phyloP scores from a whole-genome alignment of 768 basidiomycete genomes.

The Leccinellum rugosiceps region DNA sequence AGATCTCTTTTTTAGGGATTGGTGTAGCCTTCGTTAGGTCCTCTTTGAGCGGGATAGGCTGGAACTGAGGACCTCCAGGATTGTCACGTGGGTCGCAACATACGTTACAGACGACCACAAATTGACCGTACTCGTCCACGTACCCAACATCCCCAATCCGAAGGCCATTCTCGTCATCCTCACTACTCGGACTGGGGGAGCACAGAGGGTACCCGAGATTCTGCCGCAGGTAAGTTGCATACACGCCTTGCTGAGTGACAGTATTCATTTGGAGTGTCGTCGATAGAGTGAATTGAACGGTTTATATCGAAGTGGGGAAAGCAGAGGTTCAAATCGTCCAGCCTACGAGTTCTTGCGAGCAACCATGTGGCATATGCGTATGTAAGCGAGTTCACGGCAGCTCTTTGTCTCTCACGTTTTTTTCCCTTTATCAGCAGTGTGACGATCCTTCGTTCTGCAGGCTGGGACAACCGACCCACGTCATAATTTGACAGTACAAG shows the following conservation, averaged over 20 bases:
- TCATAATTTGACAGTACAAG: not conserved
- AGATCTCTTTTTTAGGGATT: not conserved
- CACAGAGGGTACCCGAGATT: constrained; percentile 30
- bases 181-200: constrained; percentile 24
- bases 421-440: no score
- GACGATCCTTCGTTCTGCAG: no score
- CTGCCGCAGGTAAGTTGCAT: constrained; percentile 10
- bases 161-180: constrained; percentile 23
- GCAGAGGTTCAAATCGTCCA: no score
- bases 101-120: constrained; percentile 34
- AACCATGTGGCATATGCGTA: no score
- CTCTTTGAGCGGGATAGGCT: not conserved
- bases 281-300: not conserved
- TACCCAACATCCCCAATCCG: constrained; percentile 36
- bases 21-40: not conserved
- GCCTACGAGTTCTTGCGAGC: no score
- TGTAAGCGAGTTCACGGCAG: no score
- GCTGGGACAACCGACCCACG: not conserved
- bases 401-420: not conserved
- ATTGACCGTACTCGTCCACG: constrained; percentile 23
- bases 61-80: not conserved
- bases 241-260: not conserved
- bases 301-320: not conserved
- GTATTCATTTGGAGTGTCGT: not conserved
- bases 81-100: not conserved